These are phyloP conservation scores for Suhomyces sp. DNA, from an alignment of 805 yeast genomes.

Conservation along the genomic window DNA sequence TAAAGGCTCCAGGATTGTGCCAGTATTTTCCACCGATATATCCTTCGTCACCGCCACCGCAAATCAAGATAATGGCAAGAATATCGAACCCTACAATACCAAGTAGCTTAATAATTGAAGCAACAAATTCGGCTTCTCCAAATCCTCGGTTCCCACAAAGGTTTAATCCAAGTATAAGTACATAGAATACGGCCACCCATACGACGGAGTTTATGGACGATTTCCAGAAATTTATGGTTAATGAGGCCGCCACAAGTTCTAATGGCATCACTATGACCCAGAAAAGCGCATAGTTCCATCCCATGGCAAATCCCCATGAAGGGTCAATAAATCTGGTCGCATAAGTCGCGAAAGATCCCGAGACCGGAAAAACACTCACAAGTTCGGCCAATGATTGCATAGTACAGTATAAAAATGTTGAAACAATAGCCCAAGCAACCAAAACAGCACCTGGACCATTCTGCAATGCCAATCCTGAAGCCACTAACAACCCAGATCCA, in stretches of 20 bases:
- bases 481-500: conserved; percentile 42
- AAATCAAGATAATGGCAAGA: conserved; percentile 36
- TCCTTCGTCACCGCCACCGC: conserved; percentile 40
- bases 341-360: conserved; percentile 42
- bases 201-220: conserved; percentile 37
- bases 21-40: conserved; percentile 38
- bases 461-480: conserved; percentile 35
- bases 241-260: conserved; percentile 42
- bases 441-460: conserved; percentile 33
- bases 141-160: conserved; percentile 36
- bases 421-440: conserved; percentile 41
- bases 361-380: conserved; percentile 37
- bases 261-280: conserved; percentile 45
- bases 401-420: conserved; percentile 39
- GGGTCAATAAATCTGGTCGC: conserved; percentile 42
- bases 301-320: conserved; percentile 45
- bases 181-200: conserved; percentile 42
- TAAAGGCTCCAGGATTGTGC: conserved; percentile 37
- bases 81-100: conserved; percentile 42
- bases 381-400: conserved; percentile 44
- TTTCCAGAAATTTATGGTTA: conserved; percentile 41
- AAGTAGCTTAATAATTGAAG: conserved; percentile 34
- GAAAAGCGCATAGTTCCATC: conserved; percentile 43
- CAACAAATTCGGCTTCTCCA: conserved; percentile 37
- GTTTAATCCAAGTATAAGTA: conserved; percentile 33